phyloP scores from a whole-genome alignment of 2,329 filamentous ascomycete species.

The Furcasterigmium sp. region DNA sequence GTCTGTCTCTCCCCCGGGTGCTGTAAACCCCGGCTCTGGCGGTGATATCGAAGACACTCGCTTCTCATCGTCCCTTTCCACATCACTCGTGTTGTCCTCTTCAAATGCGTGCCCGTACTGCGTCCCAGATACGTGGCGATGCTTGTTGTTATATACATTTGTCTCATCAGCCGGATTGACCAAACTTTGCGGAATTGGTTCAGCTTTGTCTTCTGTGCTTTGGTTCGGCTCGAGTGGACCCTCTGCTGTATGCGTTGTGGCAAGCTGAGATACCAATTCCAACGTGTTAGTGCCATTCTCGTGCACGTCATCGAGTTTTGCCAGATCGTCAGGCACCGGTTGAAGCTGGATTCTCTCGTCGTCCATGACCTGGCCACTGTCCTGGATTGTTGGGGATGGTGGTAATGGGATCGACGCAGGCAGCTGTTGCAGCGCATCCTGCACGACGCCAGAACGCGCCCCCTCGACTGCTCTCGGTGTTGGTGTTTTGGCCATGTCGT shows the following conservation, averaged over 20 bases:
- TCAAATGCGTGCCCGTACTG: no score
- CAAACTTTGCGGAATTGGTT: no score
- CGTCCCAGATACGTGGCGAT: no score
- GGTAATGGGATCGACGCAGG: not conserved
- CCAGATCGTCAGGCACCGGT: not conserved
- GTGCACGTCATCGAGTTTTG: no score
- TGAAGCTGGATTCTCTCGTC: not conserved
- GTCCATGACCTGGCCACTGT: not conserved
- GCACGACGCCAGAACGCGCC: not conserved
- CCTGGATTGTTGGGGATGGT: not conserved
- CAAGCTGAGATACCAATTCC: no score
- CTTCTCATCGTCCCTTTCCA: not conserved
- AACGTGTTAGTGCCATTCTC: no score
- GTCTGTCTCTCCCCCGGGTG: constrained; percentile 9
- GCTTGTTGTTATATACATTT: no score
- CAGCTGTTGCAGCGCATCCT: not conserved
- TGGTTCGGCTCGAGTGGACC: no score
- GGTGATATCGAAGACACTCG: not conserved
- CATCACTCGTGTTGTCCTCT: not conserved
- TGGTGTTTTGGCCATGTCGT: not conserved
- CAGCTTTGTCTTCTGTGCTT: no score
- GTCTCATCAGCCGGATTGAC: no score
- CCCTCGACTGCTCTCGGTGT: not conserved
- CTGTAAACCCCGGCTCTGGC: constrained; percentile 13
- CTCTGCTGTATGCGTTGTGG: no score